A percentile compares a stretch with the other conserved stretches of the same genome.
phyloP scores from a whole-genome alignment of 148 eudicot species.

The Rheum nobile region DNA sequence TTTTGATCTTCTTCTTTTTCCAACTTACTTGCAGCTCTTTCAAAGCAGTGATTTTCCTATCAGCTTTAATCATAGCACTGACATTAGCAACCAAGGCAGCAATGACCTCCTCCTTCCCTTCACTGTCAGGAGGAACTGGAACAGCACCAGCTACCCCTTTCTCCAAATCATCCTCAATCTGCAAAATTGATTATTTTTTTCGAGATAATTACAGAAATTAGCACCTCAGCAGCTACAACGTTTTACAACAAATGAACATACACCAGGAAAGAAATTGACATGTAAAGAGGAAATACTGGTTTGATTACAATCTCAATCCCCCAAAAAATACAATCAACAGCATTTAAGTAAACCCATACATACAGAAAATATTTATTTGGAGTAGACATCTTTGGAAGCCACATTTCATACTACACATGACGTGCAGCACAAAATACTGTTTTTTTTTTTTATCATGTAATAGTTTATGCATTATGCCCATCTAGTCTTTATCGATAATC shows the following conservation, averaged over 20 bases:
- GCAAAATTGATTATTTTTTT: conserved; percentile 3
- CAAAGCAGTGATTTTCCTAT: conserved; percentile 85
- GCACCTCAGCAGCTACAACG: background rate
- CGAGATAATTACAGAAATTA: background rate
- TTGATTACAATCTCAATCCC: background rate
- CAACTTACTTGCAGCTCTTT: conserved; percentile 77
- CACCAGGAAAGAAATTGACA: too few relatives aligned
- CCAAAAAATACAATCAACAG: background rate
- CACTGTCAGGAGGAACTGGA: conserved; percentile 53
- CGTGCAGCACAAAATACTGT: background rate
- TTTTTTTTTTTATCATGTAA: background rate
- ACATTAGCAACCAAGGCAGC: conserved; percentile 91
- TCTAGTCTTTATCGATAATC: background rate
- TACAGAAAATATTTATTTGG: too few relatives aligned
- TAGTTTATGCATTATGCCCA: background rate
- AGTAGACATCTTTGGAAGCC: background rate
- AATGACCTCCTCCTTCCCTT: conserved; percentile 62
- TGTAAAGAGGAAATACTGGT: too few relatives aligned
- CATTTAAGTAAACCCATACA: background rate
- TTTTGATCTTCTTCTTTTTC: background rate
- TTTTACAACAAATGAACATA: too few relatives aligned
- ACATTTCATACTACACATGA: background rate
- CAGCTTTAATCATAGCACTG: conserved; percentile 87
- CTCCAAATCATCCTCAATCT: conserved; percentile 69
- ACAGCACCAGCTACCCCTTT: conserved; percentile 60